Evolutionary conservation across 768 basidiomycete genomes (phyloP), one percentile per base, ranked within the genome.

Genomic region (Boletus pseudopeckii): DNA sequence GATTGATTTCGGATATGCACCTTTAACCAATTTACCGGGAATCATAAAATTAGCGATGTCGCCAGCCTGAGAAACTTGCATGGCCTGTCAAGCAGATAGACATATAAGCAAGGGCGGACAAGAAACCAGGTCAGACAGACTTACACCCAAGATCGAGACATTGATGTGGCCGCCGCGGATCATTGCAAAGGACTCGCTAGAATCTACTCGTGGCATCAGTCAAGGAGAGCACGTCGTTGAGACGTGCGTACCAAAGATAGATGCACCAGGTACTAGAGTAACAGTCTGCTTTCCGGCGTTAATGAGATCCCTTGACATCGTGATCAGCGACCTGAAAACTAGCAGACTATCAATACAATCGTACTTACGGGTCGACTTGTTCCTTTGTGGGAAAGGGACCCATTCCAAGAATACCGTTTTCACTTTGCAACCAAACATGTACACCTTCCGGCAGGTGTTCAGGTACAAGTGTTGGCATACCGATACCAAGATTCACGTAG

Each of bases 31-130:
- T 75, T 97, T 96, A 14, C 93, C 92, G 3, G 94, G 95, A 64
- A 97, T 94, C 95, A 97, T 98, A 69, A 92, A 98, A 76, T 98
- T 98, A 52, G 95, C 95, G 58, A 98, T 88, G 69, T 98, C 95
- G 38, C 92, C 94, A 1, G 83, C 84, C 59, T 90, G 85, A 2
- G 92, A 93, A 45, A 98, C 95, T 78, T 98, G 86, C 91, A 98
- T 92, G 10, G 92, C 92, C 89, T 92, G 53, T 11, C 40, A 24
- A 43, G n/a, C 30, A 56, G 18, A 22, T 32, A 32, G 39, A 51
- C 7, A 39, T 40, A 18, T 65, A 26, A 48, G 37, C 26, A 10
- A 52, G 6, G 17, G n/a, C 32, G 45, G 30, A 33, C 44, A 34
- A 43, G 13, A 50, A 46, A 14, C 17, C 4, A 32, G 3, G 39